These are phyloP conservation scores for Wilhelminamyces savonicus DNA, from an alignment of 805 yeast genomes.

Conservation along the genomic window DNA sequence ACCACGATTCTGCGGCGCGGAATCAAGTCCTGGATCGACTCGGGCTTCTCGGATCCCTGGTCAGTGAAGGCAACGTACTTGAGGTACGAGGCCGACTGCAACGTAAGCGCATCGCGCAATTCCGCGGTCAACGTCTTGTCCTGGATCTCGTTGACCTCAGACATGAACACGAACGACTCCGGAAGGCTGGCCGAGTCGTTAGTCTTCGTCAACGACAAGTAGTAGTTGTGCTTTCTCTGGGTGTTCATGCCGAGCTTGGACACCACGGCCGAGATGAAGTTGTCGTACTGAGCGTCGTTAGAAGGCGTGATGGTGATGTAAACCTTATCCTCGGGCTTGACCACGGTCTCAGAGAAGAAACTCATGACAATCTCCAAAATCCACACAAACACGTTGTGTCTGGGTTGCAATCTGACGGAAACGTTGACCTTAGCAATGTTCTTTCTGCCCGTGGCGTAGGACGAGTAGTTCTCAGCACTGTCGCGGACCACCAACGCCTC, in stretches of 20 bases:
- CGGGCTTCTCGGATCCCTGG: constrained; percentile 70
- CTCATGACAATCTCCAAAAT: constrained; percentile 57
- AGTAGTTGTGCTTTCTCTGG: constrained; percentile 71
- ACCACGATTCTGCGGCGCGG: constrained; percentile 51
- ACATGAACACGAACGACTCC: constrained; percentile 74
- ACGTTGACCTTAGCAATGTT: constrained; percentile 61
- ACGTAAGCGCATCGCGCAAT: constrained; percentile 28
- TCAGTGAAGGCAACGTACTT: constrained; percentile 79
- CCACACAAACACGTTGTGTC: constrained; percentile 74
- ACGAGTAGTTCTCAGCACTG: constrained; percentile 52
- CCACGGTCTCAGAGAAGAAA: constrained; percentile 47
- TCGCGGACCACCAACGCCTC: constrained; percentile 51
- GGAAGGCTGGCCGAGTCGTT: constrained; percentile 69
- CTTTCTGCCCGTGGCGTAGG: constrained; percentile 86
- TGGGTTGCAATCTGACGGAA: constrained; percentile 60
- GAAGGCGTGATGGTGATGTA: constrained; percentile 56
- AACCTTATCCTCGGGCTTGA: constrained; percentile 53
- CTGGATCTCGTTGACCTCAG: constrained; percentile 79
- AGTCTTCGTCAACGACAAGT: constrained; percentile 77
- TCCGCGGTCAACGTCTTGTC: constrained; percentile 52
- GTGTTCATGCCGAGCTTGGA: constrained; percentile 78
- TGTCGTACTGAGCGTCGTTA: constrained; percentile 47
- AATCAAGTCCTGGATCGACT: constrained; percentile 45
- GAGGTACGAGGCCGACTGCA: constrained; percentile 45
- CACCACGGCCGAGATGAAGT: constrained; percentile 77